Evolutionary conservation across 176 grass and related monocot species (phyloP).

Genomic region (Avena sativa): DNA sequence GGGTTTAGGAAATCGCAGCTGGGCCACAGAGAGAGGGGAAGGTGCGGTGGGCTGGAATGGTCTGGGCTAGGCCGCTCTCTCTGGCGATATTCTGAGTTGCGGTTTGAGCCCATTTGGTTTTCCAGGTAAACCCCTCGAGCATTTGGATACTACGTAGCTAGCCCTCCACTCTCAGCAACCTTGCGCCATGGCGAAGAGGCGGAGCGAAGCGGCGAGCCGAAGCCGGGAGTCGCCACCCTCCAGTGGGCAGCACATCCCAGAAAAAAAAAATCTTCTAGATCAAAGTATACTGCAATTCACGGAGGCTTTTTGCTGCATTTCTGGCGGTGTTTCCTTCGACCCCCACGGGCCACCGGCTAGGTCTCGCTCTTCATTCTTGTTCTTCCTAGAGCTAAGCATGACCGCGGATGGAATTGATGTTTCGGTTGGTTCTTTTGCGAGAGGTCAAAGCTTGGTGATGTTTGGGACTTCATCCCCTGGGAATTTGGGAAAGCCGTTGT

Average conservation of each 20-base stretch:
- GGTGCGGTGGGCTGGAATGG: not conserved
- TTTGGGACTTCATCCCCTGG: not conserved
- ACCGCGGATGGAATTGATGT: not conserved
- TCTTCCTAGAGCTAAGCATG: not conserved
- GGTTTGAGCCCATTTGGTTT: not conserved
- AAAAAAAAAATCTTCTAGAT: not conserved
- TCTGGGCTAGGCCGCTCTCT: not conserved
- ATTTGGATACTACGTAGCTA: not conserved
- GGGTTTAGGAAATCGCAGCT: slow-evolving; percentile 42
- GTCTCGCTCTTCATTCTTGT: not conserved
- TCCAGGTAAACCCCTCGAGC: not conserved
- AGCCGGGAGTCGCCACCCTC: not conserved
- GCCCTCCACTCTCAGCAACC: not conserved
- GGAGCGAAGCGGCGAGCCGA: not conserved
- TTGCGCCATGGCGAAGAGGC: slow-evolving; percentile 1
- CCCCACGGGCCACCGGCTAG: too few relatives aligned
- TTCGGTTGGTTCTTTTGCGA: not conserved
- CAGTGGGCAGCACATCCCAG: not conserved
- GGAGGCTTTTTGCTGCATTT: too few relatives aligned
- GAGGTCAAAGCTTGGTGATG: not conserved
- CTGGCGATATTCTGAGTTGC: not conserved
- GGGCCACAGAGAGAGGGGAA: not conserved
- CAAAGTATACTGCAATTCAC: not conserved
- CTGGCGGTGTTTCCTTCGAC: too few relatives aligned
- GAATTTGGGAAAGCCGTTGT: not conserved